phyloP scores from a whole-genome alignment of 208 protist species.

The Leishmania tropica region DNA sequence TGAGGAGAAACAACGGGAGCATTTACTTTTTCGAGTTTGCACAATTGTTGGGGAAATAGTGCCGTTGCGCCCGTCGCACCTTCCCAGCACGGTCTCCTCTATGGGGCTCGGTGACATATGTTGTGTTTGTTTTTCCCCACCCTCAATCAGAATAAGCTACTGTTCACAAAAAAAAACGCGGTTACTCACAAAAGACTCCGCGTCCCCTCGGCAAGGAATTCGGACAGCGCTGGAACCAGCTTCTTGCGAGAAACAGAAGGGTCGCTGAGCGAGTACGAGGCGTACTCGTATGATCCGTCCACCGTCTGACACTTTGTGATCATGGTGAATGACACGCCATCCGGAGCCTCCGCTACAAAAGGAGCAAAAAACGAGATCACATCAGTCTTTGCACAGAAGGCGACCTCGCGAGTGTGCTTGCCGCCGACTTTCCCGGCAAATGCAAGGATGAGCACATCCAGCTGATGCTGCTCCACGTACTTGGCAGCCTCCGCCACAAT shows the following conservation, averaged over 20 bases:
- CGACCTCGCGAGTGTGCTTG: conserved; percentile 61
- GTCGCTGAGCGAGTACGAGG: conserved; percentile 71
- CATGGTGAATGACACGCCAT: conserved; percentile 38
- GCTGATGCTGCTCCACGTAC: conserved; percentile 44
- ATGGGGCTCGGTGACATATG: not conserved
- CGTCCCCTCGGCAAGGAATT: conserved; percentile 52
- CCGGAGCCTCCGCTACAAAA: conserved; percentile 37
- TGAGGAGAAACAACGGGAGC: not conserved
- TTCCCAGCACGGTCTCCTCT: not conserved
- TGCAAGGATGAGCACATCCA: conserved; percentile 64
- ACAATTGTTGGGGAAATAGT: not conserved
- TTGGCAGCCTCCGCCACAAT: conserved; percentile 37
- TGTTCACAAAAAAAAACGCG: not conserved
- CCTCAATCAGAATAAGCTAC: not conserved
- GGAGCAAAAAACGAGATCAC: conserved; percentile 41
- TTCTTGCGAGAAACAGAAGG: conserved; percentile 76
- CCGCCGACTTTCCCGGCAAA: conserved; percentile 66
- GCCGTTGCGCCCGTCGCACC: not conserved
- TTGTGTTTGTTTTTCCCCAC: not conserved
- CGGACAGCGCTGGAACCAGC: conserved; percentile 57
- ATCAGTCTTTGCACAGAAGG: conserved; percentile 43
- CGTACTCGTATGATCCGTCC: conserved; percentile 31
- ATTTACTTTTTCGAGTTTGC: not conserved
- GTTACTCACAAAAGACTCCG: conserved; percentile 40
- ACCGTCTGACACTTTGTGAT: conserved; percentile 19